Evolutionary conservation across 306 rosid species (phyloP), one percentile per base, ranked within the genome.

Genomic region (Crataegus laevigata): DNA sequence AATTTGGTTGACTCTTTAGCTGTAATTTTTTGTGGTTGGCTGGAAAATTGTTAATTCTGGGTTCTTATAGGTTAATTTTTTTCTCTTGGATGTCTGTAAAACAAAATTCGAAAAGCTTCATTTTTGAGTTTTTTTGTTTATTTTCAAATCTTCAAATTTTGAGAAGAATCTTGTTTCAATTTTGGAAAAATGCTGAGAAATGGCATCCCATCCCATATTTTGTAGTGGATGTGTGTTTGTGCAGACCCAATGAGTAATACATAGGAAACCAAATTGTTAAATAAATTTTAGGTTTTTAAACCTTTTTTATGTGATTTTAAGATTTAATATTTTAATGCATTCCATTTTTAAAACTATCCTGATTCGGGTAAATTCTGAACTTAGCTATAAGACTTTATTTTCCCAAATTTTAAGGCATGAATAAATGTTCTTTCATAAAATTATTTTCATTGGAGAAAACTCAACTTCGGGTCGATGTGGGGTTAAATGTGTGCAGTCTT

Each of bases 1-100:
- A 29, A 24, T 77, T 72, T 58, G 52, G 43, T 76, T 81, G 80
- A 75, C 68, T 72, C 38, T 65, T 10, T 1, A 36, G 64, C 26
- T 43, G 24, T 55, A 5, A 1, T 13, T 4, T 38, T 26, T 40
- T 11, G 43, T 68, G 63, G 54, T 66, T 61, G 60, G 65, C 52
- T 25, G 43, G 68, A 66, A 65, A 75, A 60, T 26, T 50, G 29
- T 63, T 47, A 4, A 34, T 18, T 36, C 24, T 29, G 22, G 42
- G 66, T 29, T 19, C 64, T 59, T 24, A 4, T 59, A 25, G 29
- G 19, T 26, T 24, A 24, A 10, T 24, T 59, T 59, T 59, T 24
- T 14, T 11, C 2, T 58, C 30, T 3, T 4, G 30, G 63, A 11
- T 2, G 5, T 22, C 18, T 58, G 30, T 25, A 4, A 12, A 5